phyloP scores from a whole-genome alignment of 1,284 basidiomycete genomes.

The Abortiporus biennis region DNA sequence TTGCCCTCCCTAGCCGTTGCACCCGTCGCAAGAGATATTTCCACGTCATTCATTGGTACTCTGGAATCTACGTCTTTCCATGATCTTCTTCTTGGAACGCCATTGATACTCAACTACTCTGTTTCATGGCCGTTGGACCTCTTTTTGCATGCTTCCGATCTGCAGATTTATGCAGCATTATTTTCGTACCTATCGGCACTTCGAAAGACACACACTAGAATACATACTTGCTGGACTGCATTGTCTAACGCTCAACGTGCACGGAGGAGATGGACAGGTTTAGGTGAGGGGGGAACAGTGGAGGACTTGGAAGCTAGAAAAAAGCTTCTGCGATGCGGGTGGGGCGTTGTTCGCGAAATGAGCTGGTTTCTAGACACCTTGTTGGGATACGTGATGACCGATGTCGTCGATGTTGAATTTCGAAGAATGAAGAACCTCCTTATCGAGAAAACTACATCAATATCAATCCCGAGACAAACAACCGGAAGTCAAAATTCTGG shows the following conservation, averaged over 20 bases:
- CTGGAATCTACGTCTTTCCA: constrained; percentile 53
- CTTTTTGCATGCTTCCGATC: constrained; percentile 74
- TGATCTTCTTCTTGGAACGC: constrained; percentile 74
- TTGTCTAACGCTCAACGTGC: constrained; percentile 80
- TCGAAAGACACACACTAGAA: constrained; percentile 74
- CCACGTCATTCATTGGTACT: constrained; percentile 24
- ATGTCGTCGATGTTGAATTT: constrained; percentile 86
- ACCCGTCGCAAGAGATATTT: constrained; percentile 22
- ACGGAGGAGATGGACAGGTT: constrained; percentile 78
- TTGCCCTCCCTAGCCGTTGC: constrained; percentile 57
- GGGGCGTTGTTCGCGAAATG: constrained; percentile 85
- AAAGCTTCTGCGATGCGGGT: constrained; percentile 68
- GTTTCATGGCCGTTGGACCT: constrained; percentile 87
- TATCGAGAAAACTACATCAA: constrained; percentile 12
- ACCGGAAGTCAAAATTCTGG: constrained; percentile 3
- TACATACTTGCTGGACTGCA: constrained; percentile 78
- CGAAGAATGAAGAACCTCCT: constrained; percentile 58
- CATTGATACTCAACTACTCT: constrained; percentile 60
- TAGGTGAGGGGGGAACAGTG: constrained; percentile 78
- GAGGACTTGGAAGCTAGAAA: constrained; percentile 61
- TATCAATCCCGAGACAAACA: neutral
- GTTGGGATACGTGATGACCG: constrained; percentile 81
- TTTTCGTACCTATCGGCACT: constrained; percentile 83
- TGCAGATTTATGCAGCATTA: constrained; percentile 69
- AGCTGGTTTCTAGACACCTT: constrained; percentile 86